Percentiles rank a stretch among this genome's conserved stretches.
phyloP scores from a whole-genome alignment of 2,329 filamentous ascomycete species.

The Leptodontidium sp. region DNA sequence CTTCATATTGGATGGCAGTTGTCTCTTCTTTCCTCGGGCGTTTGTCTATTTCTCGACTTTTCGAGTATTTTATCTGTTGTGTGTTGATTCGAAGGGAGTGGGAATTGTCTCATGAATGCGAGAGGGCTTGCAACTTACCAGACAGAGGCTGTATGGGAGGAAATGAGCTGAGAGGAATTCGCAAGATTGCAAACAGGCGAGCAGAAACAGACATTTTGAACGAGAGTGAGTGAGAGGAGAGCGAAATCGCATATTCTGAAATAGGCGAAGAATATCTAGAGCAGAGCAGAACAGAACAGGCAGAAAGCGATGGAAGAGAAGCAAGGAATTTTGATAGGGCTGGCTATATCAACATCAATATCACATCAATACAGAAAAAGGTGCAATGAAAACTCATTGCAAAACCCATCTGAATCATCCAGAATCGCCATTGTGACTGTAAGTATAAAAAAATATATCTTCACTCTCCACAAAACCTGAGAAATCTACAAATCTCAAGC shows the following conservation, averaged over 20 bases:
- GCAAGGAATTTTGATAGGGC: neutral
- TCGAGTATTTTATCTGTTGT: too few species aligned
- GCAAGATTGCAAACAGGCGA: too few species aligned
- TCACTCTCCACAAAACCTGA: too few species aligned
- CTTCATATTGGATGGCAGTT: conserved; percentile 5
- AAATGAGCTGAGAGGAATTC: too few species aligned
- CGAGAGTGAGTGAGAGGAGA: neutral
- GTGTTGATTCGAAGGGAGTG: neutral
- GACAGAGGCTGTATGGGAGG: too few species aligned
- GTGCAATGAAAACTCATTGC: neutral
- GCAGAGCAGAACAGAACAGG: neutral
- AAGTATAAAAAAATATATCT: too few species aligned
- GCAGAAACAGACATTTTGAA: neutral
- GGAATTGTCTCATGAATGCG: neutral
- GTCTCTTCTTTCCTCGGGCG: neutral
- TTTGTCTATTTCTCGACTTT: too few species aligned
- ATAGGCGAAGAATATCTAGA: neutral
- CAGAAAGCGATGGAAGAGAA: neutral
- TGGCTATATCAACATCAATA: conserved; percentile 12
- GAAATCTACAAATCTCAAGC: neutral
- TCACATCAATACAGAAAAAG: neutral
- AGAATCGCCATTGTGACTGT: too few species aligned
- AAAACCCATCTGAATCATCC: too few species aligned
- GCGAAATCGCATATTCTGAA: neutral
- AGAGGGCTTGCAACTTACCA: neutral